Conservation (phyloP, 1,284 basidiomycete genomes). For the Cryptococcus sp. region DNA sequence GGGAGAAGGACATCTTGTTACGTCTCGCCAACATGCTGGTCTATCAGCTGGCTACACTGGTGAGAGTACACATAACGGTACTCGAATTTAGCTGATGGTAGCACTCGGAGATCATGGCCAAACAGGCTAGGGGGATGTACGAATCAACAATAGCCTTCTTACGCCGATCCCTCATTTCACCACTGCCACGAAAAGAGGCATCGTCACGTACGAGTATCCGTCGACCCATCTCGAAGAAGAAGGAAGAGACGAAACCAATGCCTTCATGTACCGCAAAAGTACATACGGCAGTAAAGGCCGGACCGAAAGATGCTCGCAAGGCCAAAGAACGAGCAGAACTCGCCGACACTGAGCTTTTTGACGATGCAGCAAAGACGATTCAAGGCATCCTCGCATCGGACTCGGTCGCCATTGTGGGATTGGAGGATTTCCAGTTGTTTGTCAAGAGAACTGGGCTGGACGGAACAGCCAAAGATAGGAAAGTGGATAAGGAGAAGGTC, state of each 20-base stretch:
- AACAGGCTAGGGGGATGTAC: conserved; percentile 30
- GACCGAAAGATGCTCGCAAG: conserved; percentile 25
- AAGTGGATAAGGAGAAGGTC: conserved; percentile 22
- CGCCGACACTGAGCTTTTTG: conserved; percentile 20
- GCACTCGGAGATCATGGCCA: conserved; percentile 29
- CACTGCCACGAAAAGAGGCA: not conserved
- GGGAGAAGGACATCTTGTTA: conserved; percentile 29
- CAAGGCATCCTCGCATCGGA: conserved; percentile 32
- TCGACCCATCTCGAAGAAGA: not conserved
- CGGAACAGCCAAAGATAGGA: conserved; percentile 3
- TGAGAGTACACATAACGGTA: conserved; percentile 9
- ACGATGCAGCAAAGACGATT: conserved; percentile 30
- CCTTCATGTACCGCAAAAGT: not conserved
- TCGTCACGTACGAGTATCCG: not conserved
- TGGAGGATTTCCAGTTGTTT: conserved; percentile 38
- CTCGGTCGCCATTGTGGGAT: conserved; percentile 29
- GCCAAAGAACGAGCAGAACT: conserved; percentile 17
- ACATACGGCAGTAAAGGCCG: conserved; percentile 21
- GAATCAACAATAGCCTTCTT: conserved; percentile 39
- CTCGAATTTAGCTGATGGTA: conserved; percentile 6
- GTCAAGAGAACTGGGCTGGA: conserved; percentile 19
- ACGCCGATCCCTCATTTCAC: conserved; percentile 28
- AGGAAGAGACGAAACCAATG: not conserved
- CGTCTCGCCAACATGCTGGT: conserved; percentile 44
- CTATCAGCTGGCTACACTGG: conserved; percentile 38